These are phyloP conservation scores for Heracleum sosnowskyi DNA, from an alignment of 129 eudicot species.

Conservation along the genomic window DNA sequence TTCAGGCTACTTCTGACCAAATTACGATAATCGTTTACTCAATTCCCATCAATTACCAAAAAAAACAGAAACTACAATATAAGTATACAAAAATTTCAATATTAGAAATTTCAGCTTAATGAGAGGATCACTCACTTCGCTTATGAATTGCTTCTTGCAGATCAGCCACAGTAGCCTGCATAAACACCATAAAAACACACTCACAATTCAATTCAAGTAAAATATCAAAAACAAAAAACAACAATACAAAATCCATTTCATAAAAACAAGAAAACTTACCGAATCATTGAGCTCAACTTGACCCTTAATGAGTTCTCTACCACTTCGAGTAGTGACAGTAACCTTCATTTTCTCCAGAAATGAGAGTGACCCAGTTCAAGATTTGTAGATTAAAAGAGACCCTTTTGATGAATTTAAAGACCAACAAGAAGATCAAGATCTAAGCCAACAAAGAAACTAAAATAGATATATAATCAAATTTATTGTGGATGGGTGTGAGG, in stretches of 20 bases:
- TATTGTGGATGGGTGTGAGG: neutral
- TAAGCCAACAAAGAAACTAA: neutral
- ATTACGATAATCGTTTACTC: too few relatives aligned
- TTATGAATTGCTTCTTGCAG: constrained; percentile 93
- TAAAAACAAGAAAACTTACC: constrained; percentile 32
- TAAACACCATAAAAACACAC: neutral
- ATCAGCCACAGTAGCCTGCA: constrained; percentile 92
- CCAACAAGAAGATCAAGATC: neutral
- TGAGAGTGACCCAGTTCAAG: constrained; percentile 5
- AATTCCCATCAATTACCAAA: neutral
- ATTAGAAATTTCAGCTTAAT: neutral
- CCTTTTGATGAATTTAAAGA: constrained; percentile 1
- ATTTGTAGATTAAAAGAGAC: neutral
- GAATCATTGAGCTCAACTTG: constrained; percentile 73
- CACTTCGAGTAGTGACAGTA: constrained; percentile 70
- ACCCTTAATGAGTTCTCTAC: constrained; percentile 70
- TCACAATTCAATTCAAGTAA: constrained; percentile 1
- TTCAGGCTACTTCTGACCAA: too few relatives aligned
- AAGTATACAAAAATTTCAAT: neutral
- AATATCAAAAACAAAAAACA: neutral
- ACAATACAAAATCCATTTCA: neutral
- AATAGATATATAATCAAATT: neutral
- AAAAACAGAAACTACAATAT: neutral
- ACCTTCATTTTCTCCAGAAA: constrained; percentile 56
- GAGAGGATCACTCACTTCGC: constrained; percentile 41